Base-by-base conservation (phyloP, 441 rosid genomes). In the Raphanus hybrid region DNA sequence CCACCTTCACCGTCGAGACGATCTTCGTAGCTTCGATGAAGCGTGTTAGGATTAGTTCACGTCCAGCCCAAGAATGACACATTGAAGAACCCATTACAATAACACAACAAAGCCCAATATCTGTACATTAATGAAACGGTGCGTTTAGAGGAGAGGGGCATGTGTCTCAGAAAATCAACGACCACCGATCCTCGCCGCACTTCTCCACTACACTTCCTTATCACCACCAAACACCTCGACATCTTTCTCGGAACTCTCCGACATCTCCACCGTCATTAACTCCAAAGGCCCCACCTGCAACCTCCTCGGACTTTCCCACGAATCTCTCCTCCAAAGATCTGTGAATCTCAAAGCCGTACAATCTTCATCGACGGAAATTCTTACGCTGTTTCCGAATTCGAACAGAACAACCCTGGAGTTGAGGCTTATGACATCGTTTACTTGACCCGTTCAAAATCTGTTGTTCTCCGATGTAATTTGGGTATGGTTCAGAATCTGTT, bases 341-440 rank as follows among this genome's bases (percentile, higher is more conserved):
- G 84, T 93, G 32, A 91, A 93, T 66, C 79, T 85, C 78, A 81
- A 67, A 32, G 95, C 55, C 89, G 82, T 34, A 91, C 95, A 3
- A 78, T 91, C 16, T 90, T 91, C 58, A n/a, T 93, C n/a, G 94
- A 89, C 66, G 97, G 91, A 50, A 90, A 73, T 54, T 90, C 90
- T 82, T 91, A 82, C 77, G 55, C 80, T 3, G 89, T 90, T 41
- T 86, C 93, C 1, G 82, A 64, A 16, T 86, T 90, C 75, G 98
- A 93, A 71, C 87, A 85, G 73, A 80, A 37, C 50, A 85, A 91
- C 66, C 87, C 87, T 0, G 91, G 84, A 11, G 80, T 87, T 74
- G 97, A 91, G 74, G 91, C 95, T 34, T 93, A 93, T 73, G 97
- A 93, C 37, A 77, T 93, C 15, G 92, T 86, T 39, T 91, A 75